phyloP scores from a whole-genome alignment of 2,329 filamentous ascomycete genomes.

The Eutypa lata region DNA sequence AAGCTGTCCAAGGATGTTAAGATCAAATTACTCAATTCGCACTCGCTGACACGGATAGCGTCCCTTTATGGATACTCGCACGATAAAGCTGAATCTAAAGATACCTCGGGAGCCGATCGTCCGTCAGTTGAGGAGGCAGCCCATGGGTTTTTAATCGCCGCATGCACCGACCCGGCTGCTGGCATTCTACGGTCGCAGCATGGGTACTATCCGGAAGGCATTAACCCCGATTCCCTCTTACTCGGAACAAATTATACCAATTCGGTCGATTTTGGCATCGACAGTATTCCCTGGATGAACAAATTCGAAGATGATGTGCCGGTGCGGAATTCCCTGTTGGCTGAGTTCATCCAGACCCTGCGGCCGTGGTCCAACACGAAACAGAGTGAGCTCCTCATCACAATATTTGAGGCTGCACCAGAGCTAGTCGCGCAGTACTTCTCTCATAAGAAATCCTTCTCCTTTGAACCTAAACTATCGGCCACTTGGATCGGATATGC shows the following conservation, averaged over 20 bases:
- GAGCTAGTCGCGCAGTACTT: slow-evolving; percentile 91
- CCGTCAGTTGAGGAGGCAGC: slow-evolving; percentile 62
- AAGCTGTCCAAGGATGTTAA: slow-evolving; percentile 72
- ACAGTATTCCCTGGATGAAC: slow-evolving; percentile 67
- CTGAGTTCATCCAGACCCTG: slow-evolving; percentile 74
- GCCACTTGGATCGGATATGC: slow-evolving; percentile 95
- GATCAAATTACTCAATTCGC: slow-evolving; percentile 70
- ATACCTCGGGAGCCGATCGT: slow-evolving; percentile 36
- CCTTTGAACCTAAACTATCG: slow-evolving; percentile 87
- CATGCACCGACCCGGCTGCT: slow-evolving; percentile 70
- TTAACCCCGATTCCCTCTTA: slow-evolving; percentile 48
- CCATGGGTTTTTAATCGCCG: slow-evolving; percentile 70
- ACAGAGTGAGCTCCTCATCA: slow-evolving; percentile 77
- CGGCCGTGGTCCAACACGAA: slow-evolving; percentile 78
- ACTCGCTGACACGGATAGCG: slow-evolving; percentile 68
- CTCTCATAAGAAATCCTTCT: slow-evolving; percentile 72
- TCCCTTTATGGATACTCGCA: slow-evolving; percentile 65
- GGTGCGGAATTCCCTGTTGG: slow-evolving; percentile 75
- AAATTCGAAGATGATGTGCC: slow-evolving; percentile 64
- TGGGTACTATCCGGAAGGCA: slow-evolving; percentile 78
- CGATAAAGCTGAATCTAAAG: slow-evolving; percentile 27
- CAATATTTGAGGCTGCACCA: slow-evolving; percentile 77
- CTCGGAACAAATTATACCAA: slow-evolving; percentile 40
- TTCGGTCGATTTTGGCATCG: slow-evolving; percentile 62
- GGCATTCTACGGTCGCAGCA: slow-evolving; percentile 74